phyloP scores from a whole-genome alignment of 1,139 yeast genomes.

The Pichiaceae sp. region DNA sequence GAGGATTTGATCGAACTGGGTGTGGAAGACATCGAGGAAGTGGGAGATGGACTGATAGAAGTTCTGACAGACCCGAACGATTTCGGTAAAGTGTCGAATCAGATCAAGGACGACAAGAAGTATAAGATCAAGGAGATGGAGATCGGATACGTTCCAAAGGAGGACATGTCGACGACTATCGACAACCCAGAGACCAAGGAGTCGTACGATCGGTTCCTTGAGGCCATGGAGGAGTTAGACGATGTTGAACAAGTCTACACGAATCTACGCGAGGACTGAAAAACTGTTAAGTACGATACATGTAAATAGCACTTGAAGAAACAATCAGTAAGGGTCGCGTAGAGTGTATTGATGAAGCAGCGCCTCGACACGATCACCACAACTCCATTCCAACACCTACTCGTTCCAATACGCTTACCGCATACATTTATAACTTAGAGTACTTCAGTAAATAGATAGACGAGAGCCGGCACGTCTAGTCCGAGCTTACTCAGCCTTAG shows the following conservation, averaged over 20 bases:
- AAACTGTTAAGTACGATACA: no score
- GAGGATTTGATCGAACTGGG: constrained; percentile 75
- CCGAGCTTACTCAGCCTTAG: background rate
- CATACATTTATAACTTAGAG: no score
- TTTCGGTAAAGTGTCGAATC: constrained; percentile 53
- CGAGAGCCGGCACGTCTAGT: no score
- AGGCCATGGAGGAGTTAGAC: constrained; percentile 60
- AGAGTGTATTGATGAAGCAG: no score
- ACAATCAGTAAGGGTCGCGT: no score
- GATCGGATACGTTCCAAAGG: constrained; percentile 57
- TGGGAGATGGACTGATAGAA: constrained; percentile 23
- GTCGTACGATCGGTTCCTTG: constrained; percentile 50
- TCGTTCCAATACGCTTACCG: no score
- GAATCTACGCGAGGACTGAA: constrained; percentile 32
- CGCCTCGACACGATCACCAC: no score
- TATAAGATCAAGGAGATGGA: constrained; percentile 64
- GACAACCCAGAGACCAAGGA: constrained; percentile 44
- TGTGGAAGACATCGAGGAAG: constrained; percentile 66
- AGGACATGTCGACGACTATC: constrained; percentile 50
- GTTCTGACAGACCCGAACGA: constrained; percentile 54
- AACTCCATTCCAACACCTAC: no score
- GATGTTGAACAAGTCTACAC: constrained; percentile 75
- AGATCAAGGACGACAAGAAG: constrained; percentile 35
- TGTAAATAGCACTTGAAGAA: no score
- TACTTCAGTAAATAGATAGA: no score